Percentiles rank a stretch among this genome's conserved stretches.
These are phyloP conservation scores for Ceratocystis eucalypticola DNA, from an alignment of 2,329 filamentous ascomycete genomes.

Conservation along the genomic window DNA sequence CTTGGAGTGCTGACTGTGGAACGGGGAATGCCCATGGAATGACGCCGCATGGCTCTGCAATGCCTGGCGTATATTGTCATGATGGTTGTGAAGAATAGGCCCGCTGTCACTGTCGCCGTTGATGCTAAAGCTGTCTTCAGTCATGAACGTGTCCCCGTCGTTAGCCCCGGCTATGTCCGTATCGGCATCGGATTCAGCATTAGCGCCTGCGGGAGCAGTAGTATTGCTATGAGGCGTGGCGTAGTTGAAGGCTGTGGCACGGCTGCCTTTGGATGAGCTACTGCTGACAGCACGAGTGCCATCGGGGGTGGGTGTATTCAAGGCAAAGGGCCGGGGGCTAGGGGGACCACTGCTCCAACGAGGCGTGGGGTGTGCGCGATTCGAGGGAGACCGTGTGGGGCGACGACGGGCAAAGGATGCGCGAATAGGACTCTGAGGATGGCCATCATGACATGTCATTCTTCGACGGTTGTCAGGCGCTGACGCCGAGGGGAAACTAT, in stretches of 20 bases:
- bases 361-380: slow-evolving; percentile 39
- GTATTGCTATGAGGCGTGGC: slow-evolving; percentile 60
- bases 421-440: not conserved
- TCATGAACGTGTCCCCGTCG: slow-evolving; percentile 27
- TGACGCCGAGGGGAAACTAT: slow-evolving; percentile 29
- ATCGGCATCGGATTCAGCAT: slow-evolving; percentile 22
- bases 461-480: slow-evolving; percentile 9
- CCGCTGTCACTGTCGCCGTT: slow-evolving; percentile 24
- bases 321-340: slow-evolving; percentile 30
- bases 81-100: slow-evolving; percentile 21
- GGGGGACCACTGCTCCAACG: slow-evolving; percentile 39
- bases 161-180: slow-evolving; percentile 19
- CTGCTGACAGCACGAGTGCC: slow-evolving; percentile 14
- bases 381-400: slow-evolving; percentile 44
- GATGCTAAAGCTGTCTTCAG: slow-evolving; percentile 25
- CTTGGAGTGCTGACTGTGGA: not conserved
- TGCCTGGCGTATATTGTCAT: slow-evolving; percentile 21
- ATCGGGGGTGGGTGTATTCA: slow-evolving; percentile 21
- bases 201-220: slow-evolving; percentile 27
- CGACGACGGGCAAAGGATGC: slow-evolving; percentile 24
- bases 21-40: slow-evolving; percentile 20
- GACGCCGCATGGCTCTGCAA: not conserved
- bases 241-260: slow-evolving; percentile 49
- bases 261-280: slow-evolving; percentile 22
- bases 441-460: slow-evolving; percentile 11